Base-by-base conservation (phyloP, 75 land plant species). In the Pinus taeda region DNA sequence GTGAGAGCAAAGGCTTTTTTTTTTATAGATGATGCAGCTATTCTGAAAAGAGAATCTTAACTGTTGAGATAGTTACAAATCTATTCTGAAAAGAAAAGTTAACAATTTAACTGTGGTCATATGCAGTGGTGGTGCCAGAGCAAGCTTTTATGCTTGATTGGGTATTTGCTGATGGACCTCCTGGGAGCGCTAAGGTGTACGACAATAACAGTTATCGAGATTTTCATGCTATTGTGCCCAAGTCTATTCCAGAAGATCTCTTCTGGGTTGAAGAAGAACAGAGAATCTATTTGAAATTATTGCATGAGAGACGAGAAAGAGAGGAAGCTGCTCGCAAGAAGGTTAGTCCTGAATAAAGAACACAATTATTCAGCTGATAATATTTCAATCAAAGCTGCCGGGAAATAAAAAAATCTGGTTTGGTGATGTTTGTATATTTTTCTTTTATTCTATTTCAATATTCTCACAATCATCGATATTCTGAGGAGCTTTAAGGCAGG, bases 131-230 rank as follows among this genome's bases (percentile, higher is more conserved):
- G 73, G 87, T 95, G 26, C 98, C 95, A 57, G 85, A 89, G 29
- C 71, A 71, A 70, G 91, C 98, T 12, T 80, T 82, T 79, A 86
- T 95, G 3, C 82, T 95, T 77, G 87, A 95, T 78, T 95, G 98
- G 95, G 98, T 95, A 33, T 86, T 95, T 81, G 93, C 98, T 74
- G 93, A 95, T 87, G 98, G 98, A 24, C 91, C 98, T 57, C 91
- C 96, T 7, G 79, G 77, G 57, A 76, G 49, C 56, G 98, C 98
- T 14, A 81, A 9, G 21, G 65, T 86, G 29, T 95, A 95, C 86
- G 97, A 95, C 71, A 95, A 95, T 80, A 93, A 95, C 75, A 36
- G 75, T 29, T 82, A 61, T 64, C 89, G 87, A 80, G 98, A 95
- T 82, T 95, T 95, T 75, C 98, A 95, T 83, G 91, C 90, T 13